These are phyloP conservation scores for Pichia sp. DNA, from an alignment of 1,139 yeast genomes.

Conservation along the genomic window DNA sequence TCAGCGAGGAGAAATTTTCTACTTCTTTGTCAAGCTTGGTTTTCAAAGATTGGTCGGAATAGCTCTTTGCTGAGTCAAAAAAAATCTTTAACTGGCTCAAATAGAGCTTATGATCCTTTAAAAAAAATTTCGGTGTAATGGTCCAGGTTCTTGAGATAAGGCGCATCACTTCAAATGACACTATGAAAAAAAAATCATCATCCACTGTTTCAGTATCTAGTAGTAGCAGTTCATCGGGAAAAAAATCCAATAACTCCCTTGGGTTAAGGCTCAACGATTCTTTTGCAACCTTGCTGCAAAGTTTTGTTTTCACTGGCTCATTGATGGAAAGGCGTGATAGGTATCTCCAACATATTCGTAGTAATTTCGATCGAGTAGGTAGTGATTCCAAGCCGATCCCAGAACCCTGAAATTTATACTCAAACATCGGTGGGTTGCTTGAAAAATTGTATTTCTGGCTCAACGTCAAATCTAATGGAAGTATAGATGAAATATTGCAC, in stretches of 20 bases:
- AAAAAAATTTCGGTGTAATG: conserved; percentile 2
- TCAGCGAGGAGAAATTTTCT: neutral
- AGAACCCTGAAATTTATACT: conserved; percentile 8
- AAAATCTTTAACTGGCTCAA: conserved; percentile 1
- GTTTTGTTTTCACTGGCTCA: neutral
- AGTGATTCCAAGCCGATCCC: conserved; percentile 14
- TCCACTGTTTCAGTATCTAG: neutral
- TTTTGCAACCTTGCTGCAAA: conserved; percentile 4
- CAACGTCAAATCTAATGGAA: conserved; percentile 12
- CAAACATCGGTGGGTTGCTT: conserved; percentile 7
- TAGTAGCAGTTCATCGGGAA: neutral
- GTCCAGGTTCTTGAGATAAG: conserved; percentile 8
- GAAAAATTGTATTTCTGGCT: conserved; percentile 9
- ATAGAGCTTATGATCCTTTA: neutral
- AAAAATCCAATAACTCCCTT: conserved; percentile 7
- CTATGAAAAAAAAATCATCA: conserved; percentile 1
- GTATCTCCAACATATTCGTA: conserved; percentile 7
- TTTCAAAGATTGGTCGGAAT: neutral
- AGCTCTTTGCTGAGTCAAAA: neutral
- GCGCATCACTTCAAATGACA: conserved; percentile 11
- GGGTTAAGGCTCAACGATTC: neutral
- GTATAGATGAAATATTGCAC: neutral
- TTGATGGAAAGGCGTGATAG: conserved; percentile 2
- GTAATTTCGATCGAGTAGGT: conserved; percentile 3
- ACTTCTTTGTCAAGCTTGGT: neutral